Evolutionary conservation across 2,329 filamentous ascomycete genomes (phyloP).

Genomic region (Daldinia eschscholtzii): DNA sequence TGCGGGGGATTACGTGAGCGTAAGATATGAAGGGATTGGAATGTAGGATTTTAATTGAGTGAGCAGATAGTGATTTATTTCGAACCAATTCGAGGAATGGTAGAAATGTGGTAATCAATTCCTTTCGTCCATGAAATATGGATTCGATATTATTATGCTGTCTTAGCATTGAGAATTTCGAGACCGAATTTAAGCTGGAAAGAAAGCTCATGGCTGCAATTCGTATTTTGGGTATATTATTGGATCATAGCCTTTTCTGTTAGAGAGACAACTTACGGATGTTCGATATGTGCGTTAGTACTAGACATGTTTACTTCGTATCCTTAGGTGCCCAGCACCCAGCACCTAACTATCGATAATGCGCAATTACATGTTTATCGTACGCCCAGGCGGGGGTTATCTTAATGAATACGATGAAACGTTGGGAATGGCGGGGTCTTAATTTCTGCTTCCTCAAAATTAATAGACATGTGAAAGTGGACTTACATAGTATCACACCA

Average conservation of each 20-base stretch:
- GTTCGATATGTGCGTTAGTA: neutral
- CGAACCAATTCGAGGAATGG: neutral
- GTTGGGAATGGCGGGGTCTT: slow-evolving; percentile 19
- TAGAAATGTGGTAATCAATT: slow-evolving; percentile 8
- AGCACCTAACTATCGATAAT: slow-evolving; percentile 32
- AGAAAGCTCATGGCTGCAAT: neutral
- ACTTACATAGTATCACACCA: slow-evolving; percentile 35
- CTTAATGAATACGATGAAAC: slow-evolving; percentile 8
- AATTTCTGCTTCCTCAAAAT: slow-evolving; percentile 18
- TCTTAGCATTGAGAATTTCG: neutral
- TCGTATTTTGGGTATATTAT: neutral
- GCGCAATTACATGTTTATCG: slow-evolving; percentile 28
- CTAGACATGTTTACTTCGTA: neutral
- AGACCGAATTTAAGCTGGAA: neutral
- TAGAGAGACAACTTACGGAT: neutral
- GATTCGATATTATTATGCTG: neutral
- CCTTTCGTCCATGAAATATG: neutral
- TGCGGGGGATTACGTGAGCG: slow-evolving; percentile 40
- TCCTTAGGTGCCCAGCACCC: neutral
- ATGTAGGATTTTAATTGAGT: neutral
- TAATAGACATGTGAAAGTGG: slow-evolving; percentile 51
- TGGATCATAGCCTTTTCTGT: neutral
- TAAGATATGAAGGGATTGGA: slow-evolving; percentile 3
- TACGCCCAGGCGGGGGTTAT: slow-evolving; percentile 29
- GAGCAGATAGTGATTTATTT: slow-evolving; percentile 9